phyloP scores from a whole-genome alignment of 2,329 filamentous ascomycete species.

The Fusarium sp. region DNA sequence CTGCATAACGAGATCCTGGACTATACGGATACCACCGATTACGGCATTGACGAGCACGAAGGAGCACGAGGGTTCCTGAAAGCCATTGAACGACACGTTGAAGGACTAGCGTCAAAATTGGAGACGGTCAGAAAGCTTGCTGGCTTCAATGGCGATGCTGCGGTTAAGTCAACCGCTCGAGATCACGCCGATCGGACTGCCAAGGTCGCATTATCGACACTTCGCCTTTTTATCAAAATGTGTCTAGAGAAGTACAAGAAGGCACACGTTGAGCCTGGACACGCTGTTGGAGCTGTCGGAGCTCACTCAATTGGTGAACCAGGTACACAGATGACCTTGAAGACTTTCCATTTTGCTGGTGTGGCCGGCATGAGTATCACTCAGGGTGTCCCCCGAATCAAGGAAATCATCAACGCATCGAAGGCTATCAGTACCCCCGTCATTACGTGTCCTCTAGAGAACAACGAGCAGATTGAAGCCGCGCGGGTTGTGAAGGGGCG shows the following conservation, averaged over 20 bases:
- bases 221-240: conserved; percentile 81
- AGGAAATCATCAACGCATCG: conserved; percentile 99
- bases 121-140: conserved; percentile 64
- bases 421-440: conserved; percentile 94
- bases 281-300: conserved; percentile 95
- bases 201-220: conserved; percentile 82
- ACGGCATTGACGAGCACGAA: conserved; percentile 82
- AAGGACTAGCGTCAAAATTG: conserved; percentile 71
- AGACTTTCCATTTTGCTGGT: conserved; percentile 99
- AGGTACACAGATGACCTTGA: conserved; percentile 98
- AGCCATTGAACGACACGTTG: conserved; percentile 80
- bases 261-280: conserved; percentile 92
- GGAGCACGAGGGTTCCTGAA: conserved; percentile 85
- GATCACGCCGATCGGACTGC: conserved; percentile 77
- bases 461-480: conserved; percentile 78
- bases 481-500: conserved; percentile 93
- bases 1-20: conserved; percentile 72
- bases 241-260: conserved; percentile 92
- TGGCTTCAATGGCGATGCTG: conserved; percentile 60
- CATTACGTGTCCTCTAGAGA: conserved; percentile 87
- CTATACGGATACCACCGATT: conserved; percentile 78
- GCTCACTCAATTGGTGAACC: conserved; percentile 98
- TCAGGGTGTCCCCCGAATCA: conserved; percentile 98
- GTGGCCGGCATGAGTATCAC: conserved; percentile 99
- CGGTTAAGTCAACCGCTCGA: conserved; percentile 48